Percentiles rank a stretch among this genome's conserved stretches.
Evolutionary conservation across 495 filamentous ascomycete species (phyloP).

Genomic region (Neurospora pannonica): DNA sequence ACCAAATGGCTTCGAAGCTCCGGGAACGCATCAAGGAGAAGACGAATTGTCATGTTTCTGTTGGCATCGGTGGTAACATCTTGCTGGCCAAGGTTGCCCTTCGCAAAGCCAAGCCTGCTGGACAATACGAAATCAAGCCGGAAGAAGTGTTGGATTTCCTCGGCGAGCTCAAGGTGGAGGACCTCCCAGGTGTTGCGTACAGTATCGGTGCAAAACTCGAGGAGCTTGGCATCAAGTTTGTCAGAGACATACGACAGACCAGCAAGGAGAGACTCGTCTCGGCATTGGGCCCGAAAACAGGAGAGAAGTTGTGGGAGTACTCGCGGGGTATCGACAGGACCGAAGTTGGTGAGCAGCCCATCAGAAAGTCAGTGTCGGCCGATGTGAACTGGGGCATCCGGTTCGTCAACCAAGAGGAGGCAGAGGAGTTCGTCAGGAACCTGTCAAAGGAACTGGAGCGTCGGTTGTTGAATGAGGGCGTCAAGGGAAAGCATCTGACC

Average conservation of each 20-base stretch:
- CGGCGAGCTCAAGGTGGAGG: slow-evolving; percentile 61
- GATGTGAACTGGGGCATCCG: slow-evolving; percentile 98
- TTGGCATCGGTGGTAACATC: slow-evolving; percentile 92
- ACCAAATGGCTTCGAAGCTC: slow-evolving; percentile 58
- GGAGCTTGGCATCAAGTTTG: slow-evolving; percentile 71
- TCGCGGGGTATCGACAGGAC: slow-evolving; percentile 77
- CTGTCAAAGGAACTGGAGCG: slow-evolving; percentile 75
- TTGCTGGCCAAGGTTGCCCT: slow-evolving; percentile 83
- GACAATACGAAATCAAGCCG: slow-evolving; percentile 77
- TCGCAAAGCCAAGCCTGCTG: slow-evolving; percentile 88
- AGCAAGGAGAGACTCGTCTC: slow-evolving; percentile 65
- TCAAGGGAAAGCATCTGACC: slow-evolving; percentile 79
- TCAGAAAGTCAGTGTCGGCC: slow-evolving; percentile 84
- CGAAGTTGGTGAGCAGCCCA: slow-evolving; percentile 73
- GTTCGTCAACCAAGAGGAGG: slow-evolving; percentile 80
- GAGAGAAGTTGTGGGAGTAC: slow-evolving; percentile 85
- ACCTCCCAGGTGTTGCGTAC: slow-evolving; percentile 80
- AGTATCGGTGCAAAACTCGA: slow-evolving; percentile 77
- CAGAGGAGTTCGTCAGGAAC: slow-evolving; percentile 78
- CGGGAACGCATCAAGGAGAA: slow-evolving; percentile 58
- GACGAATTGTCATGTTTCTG: slow-evolving; percentile 79
- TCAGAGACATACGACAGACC: slow-evolving; percentile 69
- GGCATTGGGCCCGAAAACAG: slow-evolving; percentile 80
- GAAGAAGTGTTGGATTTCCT: slow-evolving; percentile 71
- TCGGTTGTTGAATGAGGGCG: slow-evolving; percentile 66